Evolutionary conservation across 805 yeast species (phyloP).

Genomic region (Zygosaccharomyces siamensis): DNA sequence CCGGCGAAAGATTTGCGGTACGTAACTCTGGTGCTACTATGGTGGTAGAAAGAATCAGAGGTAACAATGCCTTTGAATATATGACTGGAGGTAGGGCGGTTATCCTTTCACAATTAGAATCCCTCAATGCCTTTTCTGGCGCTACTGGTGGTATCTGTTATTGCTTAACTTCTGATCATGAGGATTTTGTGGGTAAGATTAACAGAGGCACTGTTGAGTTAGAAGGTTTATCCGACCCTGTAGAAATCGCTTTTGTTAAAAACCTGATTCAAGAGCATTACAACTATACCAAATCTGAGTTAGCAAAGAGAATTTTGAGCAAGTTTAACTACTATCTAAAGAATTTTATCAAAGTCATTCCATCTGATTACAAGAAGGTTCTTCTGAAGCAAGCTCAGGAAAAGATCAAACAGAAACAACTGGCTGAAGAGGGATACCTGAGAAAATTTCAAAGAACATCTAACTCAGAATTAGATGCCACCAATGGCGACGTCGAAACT

Average conservation of each 20-base stretch:
- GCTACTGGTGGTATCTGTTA: conserved; percentile 99
- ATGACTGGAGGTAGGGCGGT: conserved; percentile 99
- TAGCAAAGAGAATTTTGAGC: conserved; percentile 75
- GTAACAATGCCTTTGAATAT: conserved; percentile 98
- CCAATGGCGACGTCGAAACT: conserved; percentile 80
- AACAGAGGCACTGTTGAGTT: conserved; percentile 81
- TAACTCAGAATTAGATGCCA: conserved; percentile 78
- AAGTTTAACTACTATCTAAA: conserved; percentile 88
- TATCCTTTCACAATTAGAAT: conserved; percentile 84
- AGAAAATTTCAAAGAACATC: conserved; percentile 59
- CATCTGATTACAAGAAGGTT: conserved; percentile 85
- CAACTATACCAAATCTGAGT: conserved; percentile 87
- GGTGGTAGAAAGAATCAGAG: conserved; percentile 87
- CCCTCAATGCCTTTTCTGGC: conserved; percentile 87
- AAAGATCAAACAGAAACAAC: conserved; percentile 53
- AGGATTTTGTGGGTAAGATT: conserved; percentile 77
- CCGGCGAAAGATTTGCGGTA: conserved; percentile 97
- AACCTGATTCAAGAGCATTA: conserved; percentile 92
- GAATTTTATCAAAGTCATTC: conserved; percentile 88
- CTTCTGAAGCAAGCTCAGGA: conserved; percentile 72
- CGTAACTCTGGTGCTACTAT: conserved; percentile 98
- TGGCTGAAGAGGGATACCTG: conserved; percentile 59
- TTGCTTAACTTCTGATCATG: conserved; percentile 84
- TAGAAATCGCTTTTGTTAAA: conserved; percentile 89
- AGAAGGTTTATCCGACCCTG: conserved; percentile 70